phyloP scores from a whole-genome alignment of 805 yeast genomes.

The Sugiyamaella qingdaonensis region DNA sequence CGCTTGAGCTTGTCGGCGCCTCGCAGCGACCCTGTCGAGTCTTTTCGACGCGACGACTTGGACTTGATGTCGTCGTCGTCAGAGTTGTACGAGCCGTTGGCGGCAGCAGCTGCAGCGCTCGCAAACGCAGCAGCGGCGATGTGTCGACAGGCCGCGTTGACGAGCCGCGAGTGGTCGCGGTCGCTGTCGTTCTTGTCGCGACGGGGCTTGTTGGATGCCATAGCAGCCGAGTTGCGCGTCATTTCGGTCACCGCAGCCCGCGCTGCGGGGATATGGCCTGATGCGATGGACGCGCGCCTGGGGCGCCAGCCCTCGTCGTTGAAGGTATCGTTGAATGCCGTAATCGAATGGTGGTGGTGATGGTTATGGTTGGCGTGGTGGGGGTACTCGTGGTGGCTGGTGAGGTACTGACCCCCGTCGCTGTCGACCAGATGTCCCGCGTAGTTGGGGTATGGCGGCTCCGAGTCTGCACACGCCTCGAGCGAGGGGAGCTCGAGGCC shows the following conservation, averaged over 20 bases:
- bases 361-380: constrained; percentile 6
- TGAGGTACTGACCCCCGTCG: background rate
- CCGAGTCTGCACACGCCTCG: constrained; percentile 22
- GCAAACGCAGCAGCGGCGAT: constrained; percentile 74
- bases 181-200: constrained; percentile 38
- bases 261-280: constrained; percentile 24
- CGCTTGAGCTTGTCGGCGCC: constrained; percentile 20
- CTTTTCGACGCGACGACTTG: background rate
- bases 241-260: constrained; percentile 18
- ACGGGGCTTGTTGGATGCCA: background rate
- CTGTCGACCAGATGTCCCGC: constrained; percentile 24
- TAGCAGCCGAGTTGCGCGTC: constrained; percentile 1
- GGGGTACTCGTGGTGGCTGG: constrained; percentile 5
- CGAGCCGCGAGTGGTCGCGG: constrained; percentile 63
- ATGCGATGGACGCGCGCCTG: constrained; percentile 24
- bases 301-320: constrained; percentile 17
- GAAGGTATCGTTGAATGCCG: constrained; percentile 7
- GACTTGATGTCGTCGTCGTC: constrained; percentile 16
- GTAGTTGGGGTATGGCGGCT: constrained; percentile 25
- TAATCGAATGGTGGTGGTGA: constrained; percentile 7
- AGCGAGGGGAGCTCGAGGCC: constrained; percentile 47
- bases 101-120: constrained; percentile 33
- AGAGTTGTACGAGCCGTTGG: constrained; percentile 21
- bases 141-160: constrained; percentile 77
- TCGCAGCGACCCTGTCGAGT: background rate